Conservation (phyloP, 495 filamentous ascomycete genomes). For the Aspergillus affinis region DNA sequence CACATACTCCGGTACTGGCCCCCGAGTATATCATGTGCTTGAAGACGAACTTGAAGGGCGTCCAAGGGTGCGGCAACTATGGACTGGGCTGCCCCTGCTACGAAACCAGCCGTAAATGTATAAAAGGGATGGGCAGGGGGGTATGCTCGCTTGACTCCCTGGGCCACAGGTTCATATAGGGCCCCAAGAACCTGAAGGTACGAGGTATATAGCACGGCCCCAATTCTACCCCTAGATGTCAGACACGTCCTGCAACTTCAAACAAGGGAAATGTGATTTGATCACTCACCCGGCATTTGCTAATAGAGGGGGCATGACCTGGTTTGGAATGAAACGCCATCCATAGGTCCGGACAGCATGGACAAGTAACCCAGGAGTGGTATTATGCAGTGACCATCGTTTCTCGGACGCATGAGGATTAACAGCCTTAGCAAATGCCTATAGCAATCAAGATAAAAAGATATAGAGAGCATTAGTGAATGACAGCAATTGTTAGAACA, state of each 20-base stretch:
- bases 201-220: conserved; percentile 81
- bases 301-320: conserved; percentile 80
- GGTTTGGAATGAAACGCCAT: conserved; percentile 84
- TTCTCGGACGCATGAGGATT: conserved; percentile 58
- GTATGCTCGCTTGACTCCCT: conserved; percentile 66
- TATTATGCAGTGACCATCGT: conserved; percentile 68
- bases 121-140: conserved; percentile 65
- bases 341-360: conserved; percentile 78
- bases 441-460: conserved; percentile 7
- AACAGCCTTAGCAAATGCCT: conserved; percentile 68
- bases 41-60: conserved; percentile 78
- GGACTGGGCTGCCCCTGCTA: conserved; percentile 76
- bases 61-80: conserved; percentile 85
- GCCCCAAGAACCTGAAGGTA: conserved; percentile 77
- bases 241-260: conserved; percentile 1
- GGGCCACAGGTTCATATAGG: conserved; percentile 71
- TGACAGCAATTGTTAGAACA: background rate
- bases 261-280: background rate
- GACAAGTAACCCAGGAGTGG: conserved; percentile 73
- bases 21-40: conserved; percentile 65
- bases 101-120: conserved; percentile 75
- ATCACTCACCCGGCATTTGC: conserved; percentile 67
- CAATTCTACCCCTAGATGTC: conserved; percentile 52
- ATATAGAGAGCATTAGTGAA: conserved; percentile 24
- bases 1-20: conserved; percentile 78